Conservation (phyloP, 2,329 filamentous ascomycete genomes). For the Colletotrichum sp. region DNA sequence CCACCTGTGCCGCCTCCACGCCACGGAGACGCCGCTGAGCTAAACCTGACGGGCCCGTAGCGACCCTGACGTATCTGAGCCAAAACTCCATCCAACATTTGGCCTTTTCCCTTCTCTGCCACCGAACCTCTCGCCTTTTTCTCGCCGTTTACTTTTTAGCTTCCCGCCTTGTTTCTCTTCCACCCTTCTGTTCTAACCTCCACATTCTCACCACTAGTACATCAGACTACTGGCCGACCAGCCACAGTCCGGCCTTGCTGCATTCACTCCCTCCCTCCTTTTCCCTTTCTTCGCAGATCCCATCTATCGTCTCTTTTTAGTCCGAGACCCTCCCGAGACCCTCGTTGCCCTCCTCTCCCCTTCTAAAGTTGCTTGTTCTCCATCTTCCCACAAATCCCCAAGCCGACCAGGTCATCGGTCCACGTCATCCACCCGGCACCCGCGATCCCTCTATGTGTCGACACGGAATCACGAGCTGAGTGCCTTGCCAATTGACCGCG, state of each 20-base stretch:
- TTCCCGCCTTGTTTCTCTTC: slow-evolving; percentile 21
- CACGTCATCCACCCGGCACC: not conserved
- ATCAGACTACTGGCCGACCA: slow-evolving; percentile 13
- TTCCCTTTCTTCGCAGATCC: not conserved
- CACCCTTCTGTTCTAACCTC: not conserved
- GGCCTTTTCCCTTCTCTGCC: not conserved
- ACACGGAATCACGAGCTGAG: slow-evolving; percentile 7
- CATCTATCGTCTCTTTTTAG: slow-evolving; percentile 9
- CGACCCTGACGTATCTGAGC: slow-evolving; percentile 9
- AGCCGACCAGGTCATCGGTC: not conserved
- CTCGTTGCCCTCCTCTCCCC: not conserved
- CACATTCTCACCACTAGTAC: slow-evolving; percentile 25
- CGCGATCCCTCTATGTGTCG: slow-evolving; percentile 13
- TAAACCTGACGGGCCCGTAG: not conserved
- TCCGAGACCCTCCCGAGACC: slow-evolving; percentile 17
- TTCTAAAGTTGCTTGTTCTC: not conserved
- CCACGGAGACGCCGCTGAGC: slow-evolving; percentile 4
- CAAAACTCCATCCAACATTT: slow-evolving; percentile 15
- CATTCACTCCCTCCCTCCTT: slow-evolving; percentile 13
- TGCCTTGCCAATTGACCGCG: slow-evolving; percentile 15
- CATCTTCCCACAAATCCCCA: not conserved
- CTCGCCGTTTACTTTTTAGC: not conserved
- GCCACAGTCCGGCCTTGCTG: slow-evolving; percentile 17
- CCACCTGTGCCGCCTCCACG: not conserved
- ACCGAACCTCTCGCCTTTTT: slow-evolving; percentile 15